Evolutionary conservation across 306 rosid species (phyloP).

Genomic region (Begonia fuchsioides): DNA sequence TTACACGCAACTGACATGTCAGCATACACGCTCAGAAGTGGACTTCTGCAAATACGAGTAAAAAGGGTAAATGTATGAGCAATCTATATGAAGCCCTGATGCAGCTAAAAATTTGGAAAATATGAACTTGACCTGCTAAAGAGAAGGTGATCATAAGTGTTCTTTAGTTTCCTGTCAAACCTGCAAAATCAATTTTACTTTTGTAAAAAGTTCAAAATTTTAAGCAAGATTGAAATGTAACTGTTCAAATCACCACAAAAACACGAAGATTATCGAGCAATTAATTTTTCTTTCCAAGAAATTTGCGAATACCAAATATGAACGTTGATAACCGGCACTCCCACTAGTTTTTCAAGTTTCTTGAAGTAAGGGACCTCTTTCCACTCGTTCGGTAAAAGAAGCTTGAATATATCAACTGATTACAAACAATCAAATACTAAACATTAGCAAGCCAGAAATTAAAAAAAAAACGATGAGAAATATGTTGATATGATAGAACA

Average conservation of each 20-base stretch:
- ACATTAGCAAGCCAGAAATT: background rate
- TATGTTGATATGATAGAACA: conserved; percentile 1
- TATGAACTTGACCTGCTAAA: conserved; percentile 73
- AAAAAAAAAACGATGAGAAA: background rate
- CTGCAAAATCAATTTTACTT: conserved; percentile 25
- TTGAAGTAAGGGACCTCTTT: conserved; percentile 80
- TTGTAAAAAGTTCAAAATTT: background rate
- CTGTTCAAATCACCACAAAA: background rate
- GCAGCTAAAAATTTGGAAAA: conserved; percentile 8
- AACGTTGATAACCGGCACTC: conserved; percentile 91
- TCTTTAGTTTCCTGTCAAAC: conserved; percentile 96
- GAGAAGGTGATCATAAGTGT: conserved; percentile 85
- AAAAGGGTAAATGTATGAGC: conserved; percentile 7
- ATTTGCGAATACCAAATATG: conserved; percentile 68
- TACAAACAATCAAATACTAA: conserved; percentile 2
- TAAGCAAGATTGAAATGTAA: background rate
- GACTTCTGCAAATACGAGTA: conserved; percentile 54
- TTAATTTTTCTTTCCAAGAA: background rate
- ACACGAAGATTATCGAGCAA: background rate
- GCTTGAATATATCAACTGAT: conserved; percentile 89
- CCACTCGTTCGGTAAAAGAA: conserved; percentile 77
- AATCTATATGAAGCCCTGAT: background rate
- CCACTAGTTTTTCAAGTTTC: conserved; percentile 79
- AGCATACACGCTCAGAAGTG: conserved; percentile 90
- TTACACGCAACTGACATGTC: conserved; percentile 93